Evolutionary conservation across 345 rosid species (phyloP), one percentile per base, ranked within the genome.

Genomic region (Heritiera littoralis): DNA sequence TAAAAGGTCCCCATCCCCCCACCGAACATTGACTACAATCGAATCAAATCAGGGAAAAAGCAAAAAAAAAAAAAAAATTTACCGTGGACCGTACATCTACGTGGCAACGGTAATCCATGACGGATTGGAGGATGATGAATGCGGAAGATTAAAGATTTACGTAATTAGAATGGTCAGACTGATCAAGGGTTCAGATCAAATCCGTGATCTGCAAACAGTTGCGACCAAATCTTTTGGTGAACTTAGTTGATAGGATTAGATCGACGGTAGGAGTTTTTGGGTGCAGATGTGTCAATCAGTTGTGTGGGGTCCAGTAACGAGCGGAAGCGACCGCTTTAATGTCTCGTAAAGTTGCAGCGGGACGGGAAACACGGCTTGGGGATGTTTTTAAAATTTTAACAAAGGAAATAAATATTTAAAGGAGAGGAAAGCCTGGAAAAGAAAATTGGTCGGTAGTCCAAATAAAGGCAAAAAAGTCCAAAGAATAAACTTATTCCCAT

Each of bases 181-280:
- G 32, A 59, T 15, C 2, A 65, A 79, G 74, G 86, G 78, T 45
- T 30, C 46, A 5, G 72, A 81, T 55, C 52, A 45, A 0, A 60
- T 15, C 11, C 11, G 13, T 74, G 81, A 77, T 81, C 81, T 67
- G 71, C 48, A 20, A 38, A 43, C 46, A 56, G 75, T 74, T 55
- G 72, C 11, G 48, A 55, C 82, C 67, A 59, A 49, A 81, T 75
- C 78, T 78, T 78, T 75, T 17, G 74, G 55, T 65, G 84, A 72
- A 77, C 20, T 13, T 23, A 69, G n/a, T 55, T 8, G 55, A 10
- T 6, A 54, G 30, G 61, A 64, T 48, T 6, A 41, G 48, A 51
- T 72, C 74, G 46, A 74, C 10, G 51, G 6, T 64, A 49, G 6
- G 12, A 30, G 18, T 23, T 52, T 32, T 30, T 0, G 11, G 11